These are phyloP conservation scores for Diatrype stigma DNA, from an alignment of 2,329 filamentous ascomycete species.

Conservation along the genomic window DNA sequence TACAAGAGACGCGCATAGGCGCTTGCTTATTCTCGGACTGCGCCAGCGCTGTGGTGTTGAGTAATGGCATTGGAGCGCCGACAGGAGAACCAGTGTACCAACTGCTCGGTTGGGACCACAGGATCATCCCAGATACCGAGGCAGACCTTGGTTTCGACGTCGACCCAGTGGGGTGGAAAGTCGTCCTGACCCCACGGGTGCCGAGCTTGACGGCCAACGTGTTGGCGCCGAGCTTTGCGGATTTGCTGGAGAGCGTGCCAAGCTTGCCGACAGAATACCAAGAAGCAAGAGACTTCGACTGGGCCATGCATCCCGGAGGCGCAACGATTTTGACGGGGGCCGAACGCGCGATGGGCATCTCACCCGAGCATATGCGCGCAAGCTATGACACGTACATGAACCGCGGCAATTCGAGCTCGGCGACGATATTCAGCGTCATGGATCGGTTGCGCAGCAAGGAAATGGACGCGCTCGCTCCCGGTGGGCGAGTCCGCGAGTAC, in stretches of 20 bases:
- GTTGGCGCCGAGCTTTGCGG: conserved; percentile 50
- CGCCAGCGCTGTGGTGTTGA: conserved; percentile 61
- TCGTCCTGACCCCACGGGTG: conserved; percentile 58
- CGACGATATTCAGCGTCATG: conserved; percentile 66
- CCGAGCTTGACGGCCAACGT: conserved; percentile 50
- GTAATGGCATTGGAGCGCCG: conserved; percentile 55
- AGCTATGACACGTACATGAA: conserved; percentile 65
- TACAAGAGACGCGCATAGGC: conserved; percentile 61
- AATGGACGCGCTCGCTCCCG: conserved; percentile 54
- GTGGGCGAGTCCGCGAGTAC: conserved; percentile 47
- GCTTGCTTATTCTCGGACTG: conserved; percentile 66
- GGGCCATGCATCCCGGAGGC: conserved; percentile 69
- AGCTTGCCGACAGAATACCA: conserved; percentile 40
- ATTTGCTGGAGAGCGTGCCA: conserved; percentile 46
- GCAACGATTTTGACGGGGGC: conserved; percentile 62
- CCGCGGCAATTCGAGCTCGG: conserved; percentile 65
- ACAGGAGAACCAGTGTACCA: conserved; percentile 48
- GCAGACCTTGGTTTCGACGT: conserved; percentile 62
- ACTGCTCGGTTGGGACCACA: conserved; percentile 62
- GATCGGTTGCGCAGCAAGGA: conserved; percentile 55
- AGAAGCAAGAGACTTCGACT: conserved; percentile 60
- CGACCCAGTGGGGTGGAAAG: conserved; percentile 63
- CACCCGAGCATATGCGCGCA: conserved; percentile 62
- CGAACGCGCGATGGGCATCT: conserved; percentile 53
- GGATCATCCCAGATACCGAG: conserved; percentile 57